A percentile compares a stretch with the other conserved stretches of the same genome.
These are phyloP conservation scores for Leishmania arabica DNA, from an alignment of 208 protist genomes.

Conservation along the genomic window DNA sequence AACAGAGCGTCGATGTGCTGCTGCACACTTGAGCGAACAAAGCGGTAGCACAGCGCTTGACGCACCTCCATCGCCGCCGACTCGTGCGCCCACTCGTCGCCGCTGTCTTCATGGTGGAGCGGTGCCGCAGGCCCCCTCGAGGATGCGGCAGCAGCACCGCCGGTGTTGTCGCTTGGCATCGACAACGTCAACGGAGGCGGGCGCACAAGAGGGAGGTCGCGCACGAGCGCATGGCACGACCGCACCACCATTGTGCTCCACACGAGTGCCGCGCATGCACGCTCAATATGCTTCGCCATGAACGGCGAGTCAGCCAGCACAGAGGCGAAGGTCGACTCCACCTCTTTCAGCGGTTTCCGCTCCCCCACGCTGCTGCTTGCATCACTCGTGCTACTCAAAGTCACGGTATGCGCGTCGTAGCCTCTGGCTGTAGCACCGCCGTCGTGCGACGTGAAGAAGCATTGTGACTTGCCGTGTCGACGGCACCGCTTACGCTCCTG, in stretches of 20 bases:
- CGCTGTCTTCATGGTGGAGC: neutral
- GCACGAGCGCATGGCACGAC: constrained; percentile 38
- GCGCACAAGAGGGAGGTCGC: constrained; percentile 14
- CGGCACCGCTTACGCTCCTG: constrained; percentile 29
- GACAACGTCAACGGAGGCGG: constrained; percentile 12
- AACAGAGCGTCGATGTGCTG: constrained; percentile 76
- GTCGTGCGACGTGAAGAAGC: neutral
- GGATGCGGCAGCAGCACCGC: neutral
- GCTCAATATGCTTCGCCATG: constrained; percentile 52
- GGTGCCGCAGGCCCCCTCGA: neutral
- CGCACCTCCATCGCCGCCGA: constrained; percentile 35
- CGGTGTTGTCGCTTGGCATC: neutral
- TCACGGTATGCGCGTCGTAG: neutral
- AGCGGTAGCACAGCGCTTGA: constrained; percentile 49
- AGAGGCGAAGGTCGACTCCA: constrained; percentile 49
- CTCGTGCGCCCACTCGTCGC: constrained; percentile 28
- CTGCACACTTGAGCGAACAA: constrained; percentile 65
- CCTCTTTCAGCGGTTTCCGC: constrained; percentile 3
- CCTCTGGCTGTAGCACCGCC: neutral
- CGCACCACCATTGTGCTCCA: constrained; percentile 65
- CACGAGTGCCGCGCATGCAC: constrained; percentile 54
- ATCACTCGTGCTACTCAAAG: neutral
- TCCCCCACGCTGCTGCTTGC: neutral
- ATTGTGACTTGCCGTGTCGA: neutral
- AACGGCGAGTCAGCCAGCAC: constrained; percentile 48